Evolutionary conservation across 1,284 basidiomycete species (phyloP), one percentile per base, ranked within the genome.

Genomic region (Microbotryum intermedium): DNA sequence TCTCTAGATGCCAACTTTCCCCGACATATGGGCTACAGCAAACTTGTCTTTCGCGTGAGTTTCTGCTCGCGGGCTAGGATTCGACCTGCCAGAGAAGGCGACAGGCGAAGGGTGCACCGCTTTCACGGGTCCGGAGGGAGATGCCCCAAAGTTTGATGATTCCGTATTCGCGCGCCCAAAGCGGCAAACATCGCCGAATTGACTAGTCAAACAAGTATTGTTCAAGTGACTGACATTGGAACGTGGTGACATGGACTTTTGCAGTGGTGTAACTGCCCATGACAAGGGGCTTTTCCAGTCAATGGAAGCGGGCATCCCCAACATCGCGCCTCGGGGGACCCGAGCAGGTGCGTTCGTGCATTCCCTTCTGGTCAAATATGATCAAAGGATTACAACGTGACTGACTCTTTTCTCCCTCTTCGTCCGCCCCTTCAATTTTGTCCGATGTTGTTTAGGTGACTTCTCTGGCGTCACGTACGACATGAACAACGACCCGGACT

Each of bases 281-380:
- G 58, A 57, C 34, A 49, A 49, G 8, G 50, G 29, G 11, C 47
- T 68, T 2, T 70, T 67, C 57, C 44, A 50, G 16, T 26, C 57
- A 7, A 55, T 70, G 47, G 63, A 66, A 42, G 13, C 59, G 3
- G 45, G 50, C n/a, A 62, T 70, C 43, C 68, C 66, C 7, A 25
- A 64, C 25, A 63, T 68, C 21, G 47, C 60, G 2, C 59, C 65
- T 2, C 50, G 59, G 20, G 68, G 69, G 1, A 65, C 64, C 1
- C 57, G 66, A 1, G 54, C 49, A 3, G 68, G 68, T 10, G 57
- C 49, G n/a, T 61, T 39, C 11, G 34, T 16, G 34, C 34, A 2
- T 39, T 39, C 10, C n/a, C 18, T 39, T 39, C 34, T 39, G 13
- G 34, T 16, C 34, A 2, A 39, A 18, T n/a, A n/a, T n/a, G n/a